Conservation (phyloP, 768 basidiomycete species). For the Gloeophyllum trabeum region DNA sequence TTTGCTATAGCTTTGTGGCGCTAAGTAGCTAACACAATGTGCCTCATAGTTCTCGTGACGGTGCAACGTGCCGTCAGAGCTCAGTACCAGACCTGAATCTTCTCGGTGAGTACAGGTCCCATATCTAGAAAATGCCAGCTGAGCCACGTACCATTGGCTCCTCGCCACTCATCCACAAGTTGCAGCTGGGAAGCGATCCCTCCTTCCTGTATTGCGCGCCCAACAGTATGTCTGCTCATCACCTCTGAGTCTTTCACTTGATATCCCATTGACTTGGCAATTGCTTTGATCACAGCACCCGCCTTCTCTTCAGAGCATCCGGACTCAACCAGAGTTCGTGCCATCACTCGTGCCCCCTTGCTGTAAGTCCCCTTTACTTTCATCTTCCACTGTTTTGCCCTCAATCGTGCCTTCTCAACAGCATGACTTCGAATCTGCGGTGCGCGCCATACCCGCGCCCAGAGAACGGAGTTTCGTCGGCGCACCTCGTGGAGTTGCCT, state of each 20-base stretch:
- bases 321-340: not conserved
- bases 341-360: not conserved
- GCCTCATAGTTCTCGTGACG: conserved; percentile 1
- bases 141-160: conserved; percentile 6
- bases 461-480: not conserved
- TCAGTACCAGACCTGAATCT: not conserved
- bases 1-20: not conserved
- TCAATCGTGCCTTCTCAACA: not conserved
- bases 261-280: not conserved
- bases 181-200: conserved; percentile 12
- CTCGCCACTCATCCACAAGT: conserved; percentile 7
- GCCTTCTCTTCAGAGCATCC: not conserved
- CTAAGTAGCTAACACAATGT: not conserved
- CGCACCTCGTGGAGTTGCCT: not conserved
- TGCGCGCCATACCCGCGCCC: not conserved
- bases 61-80: conserved; percentile 5
- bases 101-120: not conserved
- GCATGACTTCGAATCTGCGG: not conserved
- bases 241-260: not conserved
- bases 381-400: not conserved
- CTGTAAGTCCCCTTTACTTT: not conserved
- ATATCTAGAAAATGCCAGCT: not conserved
- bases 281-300: not conserved
- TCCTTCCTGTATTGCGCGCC: conserved; percentile 10
- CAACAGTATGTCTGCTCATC: conserved; percentile 9